Evolutionary conservation across 2,329 filamentous ascomycete genomes (phyloP), one percentile per base, ranked within the genome.

Genomic region (Scedosporium aurantiacum): DNA sequence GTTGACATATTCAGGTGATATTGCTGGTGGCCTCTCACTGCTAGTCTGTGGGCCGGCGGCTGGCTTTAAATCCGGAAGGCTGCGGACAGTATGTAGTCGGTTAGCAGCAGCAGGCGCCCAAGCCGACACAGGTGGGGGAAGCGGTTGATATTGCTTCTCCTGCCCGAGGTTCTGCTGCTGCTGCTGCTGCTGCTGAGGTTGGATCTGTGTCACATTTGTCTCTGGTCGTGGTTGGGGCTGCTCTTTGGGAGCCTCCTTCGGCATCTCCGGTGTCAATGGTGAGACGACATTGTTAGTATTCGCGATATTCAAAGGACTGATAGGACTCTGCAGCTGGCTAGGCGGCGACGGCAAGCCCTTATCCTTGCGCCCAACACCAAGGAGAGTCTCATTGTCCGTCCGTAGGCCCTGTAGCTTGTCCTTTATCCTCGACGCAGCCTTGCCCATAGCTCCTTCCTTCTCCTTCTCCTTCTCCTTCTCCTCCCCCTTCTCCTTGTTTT

Each of bases 101-200:
- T 63, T 64, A 6, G 62, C 62, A 10, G 61, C 64, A 28, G 64
- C 50, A 2, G 61, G 41, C 4, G 68, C 65, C 28, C 57, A 18
- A 68, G 67, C 60, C 70, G 73, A 57, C 67, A 67, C 41, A 64
- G 61, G n/a, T 68, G 61, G 12, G 66, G 60, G 25, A 66, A 68
- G 12, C 63, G 47, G 37, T 66, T 65, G n/a, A 57, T 57, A 27
- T 63, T 64, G 16, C 37, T 61, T 58, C 2, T 64, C 61, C 5
- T 67, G 61, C 21, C 66, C 62, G 10, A 65, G 61, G 14, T 60
- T 61, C 52, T 67, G 41, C 27, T 59, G 58, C 27, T 50, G 43
- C 21, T 50, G 58, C 28, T 50, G 41, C 14, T 8, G 37, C 10
- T 23, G 40, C 40, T 58, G 58, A 16, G 28, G 43, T 14, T 43